Percentiles rank a stretch among this genome's conserved stretches.
Conservation (phyloP, 73 alveolate genomes). For the Tetrahymena borealis region DNA sequence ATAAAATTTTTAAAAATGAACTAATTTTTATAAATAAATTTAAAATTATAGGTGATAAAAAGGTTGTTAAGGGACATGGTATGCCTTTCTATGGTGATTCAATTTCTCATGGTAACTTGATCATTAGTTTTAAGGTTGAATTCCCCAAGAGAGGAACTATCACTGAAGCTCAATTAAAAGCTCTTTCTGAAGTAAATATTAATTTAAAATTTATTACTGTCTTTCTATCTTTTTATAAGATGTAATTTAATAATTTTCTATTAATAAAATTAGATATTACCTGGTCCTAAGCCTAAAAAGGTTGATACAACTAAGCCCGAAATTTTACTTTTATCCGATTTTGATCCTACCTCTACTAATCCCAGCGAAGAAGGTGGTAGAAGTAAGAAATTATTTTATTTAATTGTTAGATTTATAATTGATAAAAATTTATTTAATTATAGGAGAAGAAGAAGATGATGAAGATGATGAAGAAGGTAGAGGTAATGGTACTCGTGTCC, state of each 20-base stretch:
- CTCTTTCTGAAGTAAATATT: neutral
- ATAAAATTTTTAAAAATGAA: no score
- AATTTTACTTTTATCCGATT: neutral
- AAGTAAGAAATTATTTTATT: neutral
- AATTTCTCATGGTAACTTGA: conserved; percentile 19
- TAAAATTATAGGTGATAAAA: conserved; percentile 1
- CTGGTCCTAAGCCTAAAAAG: neutral
- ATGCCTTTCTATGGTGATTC: conserved; percentile 35
- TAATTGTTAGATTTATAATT: neutral
- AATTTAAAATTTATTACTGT: neutral
- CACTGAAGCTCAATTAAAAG: neutral
- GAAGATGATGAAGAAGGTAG: conserved; percentile 24
- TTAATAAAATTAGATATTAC: conserved; percentile 6
- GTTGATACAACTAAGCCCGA: neutral
- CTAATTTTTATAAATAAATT: no score
- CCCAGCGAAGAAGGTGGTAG: conserved; percentile 26
- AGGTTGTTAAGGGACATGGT: conserved; percentile 22
- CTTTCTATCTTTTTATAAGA: neutral
- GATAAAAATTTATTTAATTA: neutral
- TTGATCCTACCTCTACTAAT: conserved; percentile 6
- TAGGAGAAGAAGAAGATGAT: conserved; percentile 8
- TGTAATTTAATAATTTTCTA: neutral
- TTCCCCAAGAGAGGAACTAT: conserved; percentile 1
- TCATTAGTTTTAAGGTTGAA: conserved; percentile 15
- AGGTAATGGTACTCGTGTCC: conserved; percentile 15